Conservation (phyloP, 176 grass and related monocot genomes). For the Carex cristatella region DNA sequence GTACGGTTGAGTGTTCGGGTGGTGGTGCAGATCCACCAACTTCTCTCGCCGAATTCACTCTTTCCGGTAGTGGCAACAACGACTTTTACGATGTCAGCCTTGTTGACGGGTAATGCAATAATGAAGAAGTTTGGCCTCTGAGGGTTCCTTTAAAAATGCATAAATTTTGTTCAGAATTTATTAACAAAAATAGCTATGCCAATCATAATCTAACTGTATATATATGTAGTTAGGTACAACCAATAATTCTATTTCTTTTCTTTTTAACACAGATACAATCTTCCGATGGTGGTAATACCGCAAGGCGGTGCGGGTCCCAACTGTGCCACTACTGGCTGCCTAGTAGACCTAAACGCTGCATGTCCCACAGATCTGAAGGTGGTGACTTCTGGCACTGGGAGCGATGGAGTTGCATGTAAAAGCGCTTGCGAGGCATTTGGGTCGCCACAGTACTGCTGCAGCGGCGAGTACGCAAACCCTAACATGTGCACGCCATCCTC, state of each 20-base stretch:
- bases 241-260: neutral
- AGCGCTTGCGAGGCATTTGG: conserved; percentile 70
- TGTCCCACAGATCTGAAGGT: conserved; percentile 52
- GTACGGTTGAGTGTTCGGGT: conserved; percentile 50
- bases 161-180: neutral
- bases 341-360: conserved; percentile 40
- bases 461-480: conserved; percentile 38
- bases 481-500: conserved; percentile 43
- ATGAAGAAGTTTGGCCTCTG: neutral
- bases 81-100: conserved; percentile 41
- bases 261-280: conserved; percentile 24
- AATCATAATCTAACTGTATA: neutral
- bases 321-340: conserved; percentile 48
- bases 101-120: conserved; percentile 26
- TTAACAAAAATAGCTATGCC: neutral
- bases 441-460: conserved; percentile 57
- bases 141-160: neutral
- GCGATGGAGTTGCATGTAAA: conserved; percentile 49
- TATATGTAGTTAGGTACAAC: neutral
- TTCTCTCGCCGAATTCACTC: conserved; percentile 65
- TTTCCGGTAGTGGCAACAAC: conserved; percentile 31
- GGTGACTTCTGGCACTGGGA: neutral
- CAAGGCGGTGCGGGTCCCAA: neutral
- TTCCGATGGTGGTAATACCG: conserved; percentile 30
- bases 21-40: conserved; percentile 33